Base-by-base conservation (phyloP, 768 basidiomycete genomes). In the Dacryopinax primogenitus region DNA sequence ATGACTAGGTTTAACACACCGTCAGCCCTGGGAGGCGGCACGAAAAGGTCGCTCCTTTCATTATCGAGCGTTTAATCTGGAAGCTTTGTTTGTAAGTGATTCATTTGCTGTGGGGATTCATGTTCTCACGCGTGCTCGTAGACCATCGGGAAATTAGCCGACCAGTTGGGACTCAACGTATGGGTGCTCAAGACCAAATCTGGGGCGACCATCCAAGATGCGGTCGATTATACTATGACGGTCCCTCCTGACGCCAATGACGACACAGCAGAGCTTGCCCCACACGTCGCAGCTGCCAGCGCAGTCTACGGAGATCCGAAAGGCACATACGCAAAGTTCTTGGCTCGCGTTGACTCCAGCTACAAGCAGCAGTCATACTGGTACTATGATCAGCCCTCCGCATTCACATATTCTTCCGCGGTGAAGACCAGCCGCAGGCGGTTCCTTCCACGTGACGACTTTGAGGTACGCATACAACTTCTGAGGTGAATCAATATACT, bases 41-140 rank as follows among this genome's bases (percentile, higher is more conserved):
- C 81, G 86, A 30, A 84, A 84, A 1, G 41, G 41, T 4, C 77
- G 82, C 12, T 84, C 86, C 16, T 86, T 82, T 72, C 85, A 87
- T 70, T 86, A 87, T 71, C 79, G 83, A 11, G 79, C 81, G 0
- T 87, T 85, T 74, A 88, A 88, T 67, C 77, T 86, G 16, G 83
- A 81, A 1, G 85, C 84, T 7, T 83, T 86, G 81, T 82, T 86
- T 62, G 82, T 81, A 36, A 21, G 67, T 58, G 21, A 2, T 41
- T 45, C 11, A 7, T 51, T 36, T 32, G 16, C 15, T 15, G 33
- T n/a, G 16, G 3, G n/a, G 23, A 28, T 12, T 18, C 33, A 35
- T 41, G 16, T 26, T 30, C 18, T 26, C 21, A 6, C 33, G 15
- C 16, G 41, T 44, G 18, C 18, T 44, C 28, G 7, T 63, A 84